Conservation (phyloP, 1,284 basidiomycete genomes). For the Leucoagaricus sp. region DNA sequence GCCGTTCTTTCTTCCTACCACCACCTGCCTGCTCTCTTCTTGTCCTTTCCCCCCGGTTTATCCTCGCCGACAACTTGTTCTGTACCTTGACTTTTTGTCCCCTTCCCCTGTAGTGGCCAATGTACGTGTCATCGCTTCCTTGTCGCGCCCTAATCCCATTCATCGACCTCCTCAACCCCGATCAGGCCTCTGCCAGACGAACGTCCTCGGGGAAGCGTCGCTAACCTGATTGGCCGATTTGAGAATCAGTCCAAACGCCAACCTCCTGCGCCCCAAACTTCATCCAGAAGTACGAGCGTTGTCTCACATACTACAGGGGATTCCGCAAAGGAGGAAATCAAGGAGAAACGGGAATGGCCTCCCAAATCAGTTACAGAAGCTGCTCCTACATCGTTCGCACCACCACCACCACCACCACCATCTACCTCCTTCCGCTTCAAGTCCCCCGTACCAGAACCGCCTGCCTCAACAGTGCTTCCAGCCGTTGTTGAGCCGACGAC, state of each 20-base stretch:
- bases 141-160: conserved; percentile 21
- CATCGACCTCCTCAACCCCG: conserved; percentile 17
- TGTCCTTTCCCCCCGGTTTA: neutral
- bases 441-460: conserved; percentile 14
- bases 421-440: conserved; percentile 10
- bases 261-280: conserved; percentile 35
- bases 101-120: conserved; percentile 20
- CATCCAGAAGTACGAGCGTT: conserved; percentile 60
- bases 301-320: conserved; percentile 65
- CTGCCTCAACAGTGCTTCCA: conserved; percentile 17
- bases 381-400: neutral
- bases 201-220: conserved; percentile 76
- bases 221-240: conserved; percentile 82
- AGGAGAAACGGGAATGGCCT: conserved; percentile 78
- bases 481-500: conserved; percentile 17
- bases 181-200: conserved; percentile 80
- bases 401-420: neutral
- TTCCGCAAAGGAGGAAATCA: conserved; percentile 60
- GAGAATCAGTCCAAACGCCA: conserved; percentile 74
- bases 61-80: neutral
- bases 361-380: conserved; percentile 42
- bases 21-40: neutral
- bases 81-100: neutral
- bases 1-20: conserved; percentile 4
- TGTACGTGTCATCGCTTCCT: conserved; percentile 30